phyloP scores from a whole-genome alignment of 805 yeast genomes.

The Candida schatavii region DNA sequence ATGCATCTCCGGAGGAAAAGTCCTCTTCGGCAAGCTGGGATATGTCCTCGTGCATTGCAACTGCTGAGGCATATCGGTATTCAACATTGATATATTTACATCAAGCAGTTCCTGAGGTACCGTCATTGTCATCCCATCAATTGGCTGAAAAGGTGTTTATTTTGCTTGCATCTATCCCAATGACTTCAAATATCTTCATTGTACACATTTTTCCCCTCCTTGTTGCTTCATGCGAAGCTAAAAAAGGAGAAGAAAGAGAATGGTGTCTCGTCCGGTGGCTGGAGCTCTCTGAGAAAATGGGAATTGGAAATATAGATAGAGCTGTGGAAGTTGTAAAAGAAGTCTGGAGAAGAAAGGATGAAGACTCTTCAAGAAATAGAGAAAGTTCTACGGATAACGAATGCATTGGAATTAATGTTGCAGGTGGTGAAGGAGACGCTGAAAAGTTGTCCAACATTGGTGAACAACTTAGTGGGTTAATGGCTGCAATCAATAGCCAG shows the following conservation, averaged over 20 bases:
- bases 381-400: conserved; percentile 13
- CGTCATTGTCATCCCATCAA: conserved; percentile 50
- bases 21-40: conserved; percentile 41
- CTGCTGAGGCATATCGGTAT: conserved; percentile 68
- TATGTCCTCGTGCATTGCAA: conserved; percentile 57
- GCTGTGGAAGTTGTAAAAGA: conserved; percentile 69
- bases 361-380: conserved; percentile 21
- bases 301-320: conserved; percentile 66
- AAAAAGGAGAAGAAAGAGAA: conserved; percentile 53
- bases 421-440: conserved; percentile 11
- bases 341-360: conserved; percentile 66
- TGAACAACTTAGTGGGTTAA: conserved; percentile 36
- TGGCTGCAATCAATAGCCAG: conserved; percentile 35
- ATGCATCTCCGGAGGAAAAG: conserved; percentile 26
- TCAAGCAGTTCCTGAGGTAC: conserved; percentile 71
- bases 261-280: conserved; percentile 64
- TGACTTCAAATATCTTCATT: conserved; percentile 52
- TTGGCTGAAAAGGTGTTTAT: conserved; percentile 60
- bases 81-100: conserved; percentile 59
- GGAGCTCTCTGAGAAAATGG: conserved; percentile 48
- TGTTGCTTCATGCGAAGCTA: conserved; percentile 65
- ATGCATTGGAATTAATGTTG: conserved; percentile 1
- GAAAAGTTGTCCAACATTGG: conserved; percentile 23
- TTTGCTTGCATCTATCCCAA: conserved; percentile 61
- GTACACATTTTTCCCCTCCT: conserved; percentile 65